Conservation (phyloP, 2,329 filamentous ascomycete genomes). For the Penicillium sp. region DNA sequence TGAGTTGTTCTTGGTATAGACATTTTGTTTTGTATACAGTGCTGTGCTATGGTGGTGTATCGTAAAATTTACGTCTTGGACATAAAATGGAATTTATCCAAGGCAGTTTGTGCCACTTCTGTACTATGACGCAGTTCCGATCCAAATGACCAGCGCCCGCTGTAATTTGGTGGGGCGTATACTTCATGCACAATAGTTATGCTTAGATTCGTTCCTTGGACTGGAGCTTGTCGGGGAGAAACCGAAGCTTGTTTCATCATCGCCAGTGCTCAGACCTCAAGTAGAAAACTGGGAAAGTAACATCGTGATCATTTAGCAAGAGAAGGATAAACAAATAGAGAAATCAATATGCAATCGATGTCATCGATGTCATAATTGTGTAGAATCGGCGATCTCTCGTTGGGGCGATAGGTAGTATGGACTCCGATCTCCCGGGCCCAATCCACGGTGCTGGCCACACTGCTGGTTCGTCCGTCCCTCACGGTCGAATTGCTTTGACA, state of each 20-base stretch:
- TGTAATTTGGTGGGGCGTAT: not conserved
- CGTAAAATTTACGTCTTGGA: not conserved
- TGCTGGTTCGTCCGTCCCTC: too few species aligned
- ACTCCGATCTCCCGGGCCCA: slow-evolving; percentile 15
- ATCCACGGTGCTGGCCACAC: slow-evolving; percentile 8
- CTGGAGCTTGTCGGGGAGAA: not conserved
- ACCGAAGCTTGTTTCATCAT: not conserved
- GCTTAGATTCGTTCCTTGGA: not conserved
- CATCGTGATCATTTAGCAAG: too few species aligned
- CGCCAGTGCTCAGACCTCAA: not conserved
- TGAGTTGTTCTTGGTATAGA: not conserved
- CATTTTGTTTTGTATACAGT: too few species aligned
- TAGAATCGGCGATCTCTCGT: not conserved
- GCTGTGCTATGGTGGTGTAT: not conserved
- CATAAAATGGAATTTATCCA: not conserved
- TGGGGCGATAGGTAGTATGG: not conserved
- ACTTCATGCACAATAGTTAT: not conserved
- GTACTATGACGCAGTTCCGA: not conserved
- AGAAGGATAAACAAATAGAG: not conserved
- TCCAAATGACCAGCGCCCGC: not conserved
- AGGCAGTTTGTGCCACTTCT: not conserved
- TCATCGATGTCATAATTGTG: slow-evolving; percentile 15
- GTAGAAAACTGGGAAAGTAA: not conserved
- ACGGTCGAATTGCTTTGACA: too few species aligned
- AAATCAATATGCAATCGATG: slow-evolving; percentile 5